Conservation (phyloP, 768 basidiomycete species). For the Infundibulicybe gibba region DNA sequence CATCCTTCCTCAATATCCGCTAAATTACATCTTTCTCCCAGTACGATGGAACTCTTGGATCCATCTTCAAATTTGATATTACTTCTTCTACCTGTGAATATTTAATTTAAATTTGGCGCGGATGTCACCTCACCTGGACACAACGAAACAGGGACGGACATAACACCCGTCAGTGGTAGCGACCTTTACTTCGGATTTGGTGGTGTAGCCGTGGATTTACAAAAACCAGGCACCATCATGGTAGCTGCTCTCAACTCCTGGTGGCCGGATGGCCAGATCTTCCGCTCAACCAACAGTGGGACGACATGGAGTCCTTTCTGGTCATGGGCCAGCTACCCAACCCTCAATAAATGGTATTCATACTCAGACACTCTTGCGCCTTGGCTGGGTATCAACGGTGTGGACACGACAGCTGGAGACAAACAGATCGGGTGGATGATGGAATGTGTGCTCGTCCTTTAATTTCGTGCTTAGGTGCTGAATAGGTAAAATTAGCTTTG, state of each 20-base stretch:
- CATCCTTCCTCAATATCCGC: not conserved
- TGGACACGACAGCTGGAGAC: conserved; percentile 37
- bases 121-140: too few species aligned
- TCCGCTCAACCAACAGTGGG: conserved; percentile 56
- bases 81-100: conserved; percentile 40
- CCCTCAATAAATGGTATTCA: conserved; percentile 45
- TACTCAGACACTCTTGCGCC: conserved; percentile 56
- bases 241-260: conserved; percentile 63
- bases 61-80: conserved; percentile 50
- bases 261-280: conserved; percentile 68
- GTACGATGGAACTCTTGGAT: conserved; percentile 55
- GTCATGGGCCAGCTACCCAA: conserved; percentile 48
- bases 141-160: conserved; percentile 44
- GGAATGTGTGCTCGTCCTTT: conserved; percentile 35
- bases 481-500: conserved; percentile 29
- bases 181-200: conserved; percentile 63
- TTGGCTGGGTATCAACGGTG: conserved; percentile 52
- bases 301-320: conserved; percentile 57
- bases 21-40: conserved; percentile 8
- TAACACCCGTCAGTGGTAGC: conserved; percentile 58
- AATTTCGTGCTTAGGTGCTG: not conserved
- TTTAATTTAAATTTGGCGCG: not conserved
- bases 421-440: conserved; percentile 72
- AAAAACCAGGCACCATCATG: conserved; percentile 63
- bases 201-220: conserved; percentile 56